phyloP scores from a whole-genome alignment of 2,329 filamentous ascomycete genomes.

The Aureobasidium sp. region DNA sequence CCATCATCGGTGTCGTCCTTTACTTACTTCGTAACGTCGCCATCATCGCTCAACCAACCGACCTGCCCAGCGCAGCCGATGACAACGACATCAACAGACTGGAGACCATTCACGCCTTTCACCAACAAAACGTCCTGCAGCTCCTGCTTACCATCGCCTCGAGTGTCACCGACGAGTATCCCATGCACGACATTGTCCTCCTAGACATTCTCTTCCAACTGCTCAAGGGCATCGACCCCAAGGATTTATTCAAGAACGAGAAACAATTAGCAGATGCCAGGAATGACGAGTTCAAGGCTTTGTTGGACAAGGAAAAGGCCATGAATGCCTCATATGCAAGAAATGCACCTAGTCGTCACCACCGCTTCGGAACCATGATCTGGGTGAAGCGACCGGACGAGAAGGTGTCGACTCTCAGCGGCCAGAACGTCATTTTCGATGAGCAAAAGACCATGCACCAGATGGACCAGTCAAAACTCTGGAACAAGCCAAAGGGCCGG shows the following conservation, averaged over 20 bases:
- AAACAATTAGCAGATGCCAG: slow-evolving; percentile 62
- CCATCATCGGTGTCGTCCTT: slow-evolving; percentile 82
- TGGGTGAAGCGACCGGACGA: slow-evolving; percentile 87
- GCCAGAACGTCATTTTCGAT: slow-evolving; percentile 75
- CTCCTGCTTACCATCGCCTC: slow-evolving; percentile 80
- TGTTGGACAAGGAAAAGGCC: slow-evolving; percentile 77
- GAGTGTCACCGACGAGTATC: slow-evolving; percentile 90
- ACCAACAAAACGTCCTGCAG: slow-evolving; percentile 83
- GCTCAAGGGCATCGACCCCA: slow-evolving; percentile 78
- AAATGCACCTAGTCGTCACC: slow-evolving; percentile 78
- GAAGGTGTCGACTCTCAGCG: slow-evolving; percentile 78
- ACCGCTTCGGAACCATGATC: slow-evolving; percentile 92
- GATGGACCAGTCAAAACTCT: slow-evolving; percentile 87
- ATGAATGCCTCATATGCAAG: slow-evolving; percentile 72
- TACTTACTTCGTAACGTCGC: slow-evolving; percentile 86
- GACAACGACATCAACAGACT: slow-evolving; percentile 85
- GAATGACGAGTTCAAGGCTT: slow-evolving; percentile 62
- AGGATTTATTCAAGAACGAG: slow-evolving; percentile 79
- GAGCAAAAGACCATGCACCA: slow-evolving; percentile 69
- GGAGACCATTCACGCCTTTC: slow-evolving; percentile 79
- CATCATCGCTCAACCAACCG: slow-evolving; percentile 69
- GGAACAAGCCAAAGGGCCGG: slow-evolving; percentile 66
- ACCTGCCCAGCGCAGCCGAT: slow-evolving; percentile 73
- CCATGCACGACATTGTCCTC: slow-evolving; percentile 77
- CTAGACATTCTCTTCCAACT: slow-evolving; percentile 91